These are phyloP conservation scores for Cryphonectria nitschkei DNA, from an alignment of 2,329 filamentous ascomycete genomes.

Conservation along the genomic window DNA sequence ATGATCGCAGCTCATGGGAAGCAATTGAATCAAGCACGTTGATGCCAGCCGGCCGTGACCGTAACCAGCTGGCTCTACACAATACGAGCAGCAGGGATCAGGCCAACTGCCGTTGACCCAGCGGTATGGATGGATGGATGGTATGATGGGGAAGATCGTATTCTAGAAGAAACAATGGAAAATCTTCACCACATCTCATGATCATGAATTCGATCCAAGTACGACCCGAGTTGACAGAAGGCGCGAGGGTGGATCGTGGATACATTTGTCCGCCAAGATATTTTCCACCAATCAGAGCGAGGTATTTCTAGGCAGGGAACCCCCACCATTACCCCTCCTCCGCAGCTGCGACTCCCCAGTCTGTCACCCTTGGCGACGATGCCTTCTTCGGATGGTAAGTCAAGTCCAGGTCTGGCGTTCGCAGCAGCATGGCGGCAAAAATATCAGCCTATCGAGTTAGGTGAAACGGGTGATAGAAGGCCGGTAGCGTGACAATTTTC, in stretches of 20 bases:
- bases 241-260: background rate
- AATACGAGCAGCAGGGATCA: background rate
- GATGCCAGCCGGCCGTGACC: background rate
- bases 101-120: background rate
- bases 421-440: slow-evolving; percentile 15
- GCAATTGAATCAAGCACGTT: background rate
- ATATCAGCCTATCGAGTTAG: slow-evolving; percentile 16
- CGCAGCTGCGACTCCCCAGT: slow-evolving; percentile 12
- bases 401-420: too few species aligned
- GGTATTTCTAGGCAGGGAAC: slow-evolving; percentile 3
- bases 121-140: background rate
- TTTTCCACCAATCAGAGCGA: slow-evolving; percentile 28
- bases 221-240: slow-evolving; percentile 3
- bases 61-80: background rate
- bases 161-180: background rate
- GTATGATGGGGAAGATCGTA: background rate
- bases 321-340: slow-evolving; percentile 20
- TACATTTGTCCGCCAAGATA: slow-evolving; percentile 7
- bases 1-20: background rate
- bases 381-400: slow-evolving; percentile 11
- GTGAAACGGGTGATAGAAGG: slow-evolving; percentile 23
- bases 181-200: background rate
- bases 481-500: slow-evolving; percentile 20
- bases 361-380: slow-evolving; percentile 23
- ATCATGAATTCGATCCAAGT: slow-evolving; percentile 3